These are phyloP conservation scores for Clohesyomyces aquaticus DNA, from an alignment of 495 filamentous ascomycete species.

Conservation along the genomic window DNA sequence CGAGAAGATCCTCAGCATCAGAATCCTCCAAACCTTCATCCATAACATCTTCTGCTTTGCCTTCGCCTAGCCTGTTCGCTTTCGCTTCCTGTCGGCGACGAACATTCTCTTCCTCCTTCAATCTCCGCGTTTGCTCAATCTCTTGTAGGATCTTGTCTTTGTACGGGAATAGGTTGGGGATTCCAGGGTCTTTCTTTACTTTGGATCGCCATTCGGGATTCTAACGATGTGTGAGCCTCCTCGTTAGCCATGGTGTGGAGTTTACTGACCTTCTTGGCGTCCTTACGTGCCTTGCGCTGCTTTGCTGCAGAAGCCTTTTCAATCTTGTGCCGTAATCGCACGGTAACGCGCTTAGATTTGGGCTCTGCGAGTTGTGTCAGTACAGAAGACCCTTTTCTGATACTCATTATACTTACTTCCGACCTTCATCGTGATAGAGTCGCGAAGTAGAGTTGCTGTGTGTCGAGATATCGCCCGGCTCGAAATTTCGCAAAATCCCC, in stretches of 20 bases:
- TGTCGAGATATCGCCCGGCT: background rate
- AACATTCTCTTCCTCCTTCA: constrained; percentile 78
- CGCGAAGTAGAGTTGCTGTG: constrained; percentile 6
- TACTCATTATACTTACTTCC: constrained; percentile 35
- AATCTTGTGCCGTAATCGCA: constrained; percentile 92
- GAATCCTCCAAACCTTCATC: constrained; percentile 56
- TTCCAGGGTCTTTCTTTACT: constrained; percentile 94
- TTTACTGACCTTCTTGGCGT: constrained; percentile 70
- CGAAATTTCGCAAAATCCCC: background rate
- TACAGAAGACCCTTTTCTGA: background rate
- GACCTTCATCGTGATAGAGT: constrained; percentile 33
- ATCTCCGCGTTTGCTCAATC: constrained; percentile 82
- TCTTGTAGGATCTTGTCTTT: constrained; percentile 93
- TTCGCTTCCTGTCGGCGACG: constrained; percentile 72
- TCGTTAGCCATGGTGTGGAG: background rate
- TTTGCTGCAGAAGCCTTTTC: constrained; percentile 90
- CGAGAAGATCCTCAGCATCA: constrained; percentile 45
- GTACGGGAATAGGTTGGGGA: constrained; percentile 96
- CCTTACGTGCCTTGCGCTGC: constrained; percentile 83
- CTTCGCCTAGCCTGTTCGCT: constrained; percentile 55
- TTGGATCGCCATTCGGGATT: constrained; percentile 94
- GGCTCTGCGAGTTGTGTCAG: constrained; percentile 63
- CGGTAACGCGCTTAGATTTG: constrained; percentile 87
- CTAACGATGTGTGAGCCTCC: constrained; percentile 44
- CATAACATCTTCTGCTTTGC: constrained; percentile 49